phyloP scores from a whole-genome alignment of 164 flowering plant genomes.

The Magnolia sinica region DNA sequence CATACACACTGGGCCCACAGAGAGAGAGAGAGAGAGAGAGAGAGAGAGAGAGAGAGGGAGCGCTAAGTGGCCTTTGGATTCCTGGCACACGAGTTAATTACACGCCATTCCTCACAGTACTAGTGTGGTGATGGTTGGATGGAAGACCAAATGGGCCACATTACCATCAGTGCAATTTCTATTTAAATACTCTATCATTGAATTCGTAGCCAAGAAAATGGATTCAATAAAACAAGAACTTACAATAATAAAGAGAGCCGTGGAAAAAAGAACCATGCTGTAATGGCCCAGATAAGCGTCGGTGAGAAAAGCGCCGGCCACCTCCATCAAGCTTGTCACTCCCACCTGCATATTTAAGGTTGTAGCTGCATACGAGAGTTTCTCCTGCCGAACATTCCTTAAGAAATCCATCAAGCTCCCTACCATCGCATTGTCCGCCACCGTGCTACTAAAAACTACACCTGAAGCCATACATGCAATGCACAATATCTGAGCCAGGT shows the following conservation, averaged over 20 bases:
- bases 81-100: too few relatives aligned
- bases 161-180: too few relatives aligned
- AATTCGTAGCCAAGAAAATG: background rate
- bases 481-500: background rate
- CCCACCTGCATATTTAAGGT: background rate
- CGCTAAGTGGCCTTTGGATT: too few relatives aligned
- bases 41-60: too few relatives aligned
- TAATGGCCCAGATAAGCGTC: background rate
- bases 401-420: background rate
- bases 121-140: too few relatives aligned
- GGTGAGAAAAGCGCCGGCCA: background rate
- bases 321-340: background rate
- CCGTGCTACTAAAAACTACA: background rate
- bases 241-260: background rate
- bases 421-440: background rate
- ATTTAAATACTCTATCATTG: too few relatives aligned
- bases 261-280: background rate
- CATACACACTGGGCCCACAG: too few relatives aligned
- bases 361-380: background rate
- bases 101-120: too few relatives aligned
- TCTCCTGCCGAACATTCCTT: background rate
- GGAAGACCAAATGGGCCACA: too few relatives aligned
- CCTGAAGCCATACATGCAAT: background rate
- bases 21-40: too few relatives aligned
- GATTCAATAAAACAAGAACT: background rate